phyloP scores from a whole-genome alignment of 129 eudicot species.

The Arctium minus region DNA sequence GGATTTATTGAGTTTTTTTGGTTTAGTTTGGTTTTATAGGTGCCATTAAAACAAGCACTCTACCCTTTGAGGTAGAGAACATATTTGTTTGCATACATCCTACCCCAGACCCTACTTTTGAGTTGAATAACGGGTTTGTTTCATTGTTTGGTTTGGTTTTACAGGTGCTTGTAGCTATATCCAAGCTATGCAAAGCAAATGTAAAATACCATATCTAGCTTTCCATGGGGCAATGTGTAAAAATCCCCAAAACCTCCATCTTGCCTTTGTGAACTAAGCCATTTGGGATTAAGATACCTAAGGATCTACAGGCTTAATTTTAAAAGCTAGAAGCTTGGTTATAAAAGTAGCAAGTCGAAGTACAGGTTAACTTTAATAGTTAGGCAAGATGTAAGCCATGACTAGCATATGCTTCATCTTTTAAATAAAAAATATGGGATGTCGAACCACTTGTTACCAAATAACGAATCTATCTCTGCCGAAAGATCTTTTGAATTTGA shows the following conservation, averaged over 20 bases:
- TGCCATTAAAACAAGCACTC: background rate
- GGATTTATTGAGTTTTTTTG: background rate
- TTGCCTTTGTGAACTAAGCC: no score
- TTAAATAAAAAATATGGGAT: background rate
- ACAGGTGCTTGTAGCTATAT: background rate
- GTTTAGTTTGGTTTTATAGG: no score
- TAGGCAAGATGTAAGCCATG: background rate
- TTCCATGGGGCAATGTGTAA: background rate
- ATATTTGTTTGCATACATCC: background rate
- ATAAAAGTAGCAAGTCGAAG: background rate
- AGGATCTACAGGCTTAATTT: background rate
- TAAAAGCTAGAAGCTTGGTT: background rate
- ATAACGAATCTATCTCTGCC: slow-evolving; percentile 24
- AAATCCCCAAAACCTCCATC: background rate
- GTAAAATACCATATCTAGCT: background rate
- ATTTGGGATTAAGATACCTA: no score
- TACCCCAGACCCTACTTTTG: background rate
- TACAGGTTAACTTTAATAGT: background rate
- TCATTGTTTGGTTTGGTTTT: background rate
- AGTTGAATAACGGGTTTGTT: background rate
- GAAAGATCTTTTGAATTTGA: background rate
- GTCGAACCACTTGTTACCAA: slow-evolving; percentile 12
- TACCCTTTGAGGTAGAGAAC: background rate
- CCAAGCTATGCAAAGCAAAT: background rate
- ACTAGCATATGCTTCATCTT: background rate